Conservation (phyloP, 495 filamentous ascomycete genomes). For the Talaromyces thailandensis region DNA sequence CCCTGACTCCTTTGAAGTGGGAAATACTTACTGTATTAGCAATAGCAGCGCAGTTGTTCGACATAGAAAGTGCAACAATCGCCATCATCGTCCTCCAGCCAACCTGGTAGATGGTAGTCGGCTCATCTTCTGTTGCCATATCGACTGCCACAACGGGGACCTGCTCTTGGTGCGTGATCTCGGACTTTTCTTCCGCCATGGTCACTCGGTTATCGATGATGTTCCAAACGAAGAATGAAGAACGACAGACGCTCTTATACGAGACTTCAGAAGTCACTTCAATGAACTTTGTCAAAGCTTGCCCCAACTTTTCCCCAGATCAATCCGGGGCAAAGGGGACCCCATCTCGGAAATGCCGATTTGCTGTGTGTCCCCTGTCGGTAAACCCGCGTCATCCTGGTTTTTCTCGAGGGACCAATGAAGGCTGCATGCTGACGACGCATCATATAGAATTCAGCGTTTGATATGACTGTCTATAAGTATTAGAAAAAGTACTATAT, state of each 20-base stretch:
- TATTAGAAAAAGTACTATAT: too few relatives aligned
- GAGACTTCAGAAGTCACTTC: neutral
- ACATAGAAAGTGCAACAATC: conserved; percentile 1
- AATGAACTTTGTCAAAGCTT: neutral
- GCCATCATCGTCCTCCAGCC: conserved; percentile 2
- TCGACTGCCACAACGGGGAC: neutral
- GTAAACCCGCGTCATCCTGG: neutral
- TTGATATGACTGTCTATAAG: too few relatives aligned
- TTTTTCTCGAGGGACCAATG: too few relatives aligned
- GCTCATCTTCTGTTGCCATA: neutral
- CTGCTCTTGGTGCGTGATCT: neutral
- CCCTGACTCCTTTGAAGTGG: neutral
- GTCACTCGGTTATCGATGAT: neutral
- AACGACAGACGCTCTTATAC: neutral
- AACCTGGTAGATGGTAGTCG: conserved; percentile 1
- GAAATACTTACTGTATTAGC: neutral
- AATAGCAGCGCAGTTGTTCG: conserved; percentile 1
- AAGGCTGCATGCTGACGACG: too few relatives aligned
- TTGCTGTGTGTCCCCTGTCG: neutral
- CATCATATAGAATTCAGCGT: too few relatives aligned
- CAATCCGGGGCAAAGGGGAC: neutral
- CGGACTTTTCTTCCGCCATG: neutral
- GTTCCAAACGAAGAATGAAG: neutral
- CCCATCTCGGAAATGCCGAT: neutral
- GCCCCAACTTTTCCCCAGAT: neutral